Base-by-base conservation (phyloP, 2,329 filamentous ascomycete genomes). In the Arthroderma sp. region DNA sequence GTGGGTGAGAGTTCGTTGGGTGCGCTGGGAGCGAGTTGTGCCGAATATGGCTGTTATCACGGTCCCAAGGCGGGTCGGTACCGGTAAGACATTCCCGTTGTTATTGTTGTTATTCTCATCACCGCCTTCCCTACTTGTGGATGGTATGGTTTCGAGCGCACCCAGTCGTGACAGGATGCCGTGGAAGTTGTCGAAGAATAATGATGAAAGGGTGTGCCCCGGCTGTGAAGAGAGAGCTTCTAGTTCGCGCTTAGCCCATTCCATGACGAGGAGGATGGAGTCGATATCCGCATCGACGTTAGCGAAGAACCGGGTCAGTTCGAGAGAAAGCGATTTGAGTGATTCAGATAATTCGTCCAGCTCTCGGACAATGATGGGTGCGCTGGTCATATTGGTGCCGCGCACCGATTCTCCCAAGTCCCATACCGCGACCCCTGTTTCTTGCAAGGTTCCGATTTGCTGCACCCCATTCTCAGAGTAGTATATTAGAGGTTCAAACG, bases 231-330 rank as follows among this genome's bases (percentile, higher is more conserved):
- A 75, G 46, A 91, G 68, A 38, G 80, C 79, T 48, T 79, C 72
- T 9, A 96, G 76, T 61, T 95, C 87, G 52, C 87, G 80, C 57
- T 83, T 83, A 9, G 86, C 85, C 89, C 89, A 95, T 59, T 94
- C 86, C 87, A 96, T 95, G 42, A 93, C 86, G 49, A 91, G 82
- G 32, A 96, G 73, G 53, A 95, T 94, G 48, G 83, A 82, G 60
- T 95, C 89, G 54, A 96, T 83, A 57, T 95, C 89, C 28, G 86
- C 85, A 55, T 95, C 86, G 8, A 96, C 86, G 52, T 88, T 85
- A 42, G 87, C 84, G 61, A 95, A 94, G 69, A 96, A 95, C 56
- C 81, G 81, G 5, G 85, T 94, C 53, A 95, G 75, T 60, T 94
- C 87, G 10, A 87, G 72, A 1, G 86, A 85, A 27, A 96, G 71